Base-by-base conservation (phyloP, 768 basidiomycete genomes). In the Punctularia strigosozonata region DNA sequence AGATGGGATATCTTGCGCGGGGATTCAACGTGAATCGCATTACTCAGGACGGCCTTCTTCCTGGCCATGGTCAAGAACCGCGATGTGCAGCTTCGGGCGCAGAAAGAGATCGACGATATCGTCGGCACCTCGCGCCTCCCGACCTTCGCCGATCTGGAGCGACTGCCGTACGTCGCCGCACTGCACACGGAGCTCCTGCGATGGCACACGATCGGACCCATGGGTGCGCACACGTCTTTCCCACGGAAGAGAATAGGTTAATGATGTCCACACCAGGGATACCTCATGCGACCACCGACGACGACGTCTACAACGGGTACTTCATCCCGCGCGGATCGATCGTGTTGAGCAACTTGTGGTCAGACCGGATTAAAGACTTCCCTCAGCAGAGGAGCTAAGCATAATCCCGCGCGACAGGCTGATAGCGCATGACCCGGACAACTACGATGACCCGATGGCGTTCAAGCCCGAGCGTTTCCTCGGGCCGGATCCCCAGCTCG, bases 21-120 rank as follows among this genome's bases (percentile, higher is more conserved):
- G n/a, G n/a, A n/a, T n/a, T n/a, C n/a, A n/a, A n/a, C n/a, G n/a
- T n/a, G n/a, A n/a, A n/a, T n/a, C n/a, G n/a, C n/a, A n/a, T n/a
- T n/a, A n/a, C n/a, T n/a, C n/a, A n/a, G n/a, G n/a, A 26, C 35
- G 13, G 43, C 37, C 20, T 55, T 55, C 41, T 31, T 48, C 31
- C 37, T 54, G 1, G 49, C 52, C 8, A 50, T 55, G 50, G 40
- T 47, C 5, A 37, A 49, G 6, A 44, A 46, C 42, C 56, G 56
- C 0, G 43, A 57, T 6, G 44, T 43, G 4, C 56, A 55, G 36
- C 25, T 25, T 19, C 39, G 39, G 31, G 54, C 52, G 1, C 56
- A 53, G 31, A 49, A 28, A 18, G 56, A 58, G 39, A 43, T 58
- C 17, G 54, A 57, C 40, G 14, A 23, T 19, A 44, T 50, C 1